phyloP scores from a whole-genome alignment of 2,329 filamentous ascomycete genomes.

The Penicillium occitanis region DNA sequence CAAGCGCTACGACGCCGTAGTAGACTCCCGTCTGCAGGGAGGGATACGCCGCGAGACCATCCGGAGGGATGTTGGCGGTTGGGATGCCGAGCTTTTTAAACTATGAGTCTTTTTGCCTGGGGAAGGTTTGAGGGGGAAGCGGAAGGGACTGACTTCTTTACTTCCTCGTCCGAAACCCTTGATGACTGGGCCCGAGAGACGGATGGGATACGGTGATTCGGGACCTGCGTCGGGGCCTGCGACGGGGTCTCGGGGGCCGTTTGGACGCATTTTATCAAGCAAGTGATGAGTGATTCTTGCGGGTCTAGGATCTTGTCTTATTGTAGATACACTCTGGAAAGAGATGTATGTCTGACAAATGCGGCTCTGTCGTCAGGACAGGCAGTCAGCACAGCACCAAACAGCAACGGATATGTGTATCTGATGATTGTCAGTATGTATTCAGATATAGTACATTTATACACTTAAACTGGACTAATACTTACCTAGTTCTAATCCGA shows the following conservation, averaged over 20 bases:
- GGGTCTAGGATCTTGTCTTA: neutral
- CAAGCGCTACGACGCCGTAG: conserved; percentile 84
- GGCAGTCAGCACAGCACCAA: neutral
- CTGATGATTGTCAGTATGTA: neutral
- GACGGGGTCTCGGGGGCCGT: conserved; percentile 63
- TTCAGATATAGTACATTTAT: neutral
- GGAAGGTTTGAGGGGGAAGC: neutral
- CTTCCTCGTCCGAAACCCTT: conserved; percentile 91
- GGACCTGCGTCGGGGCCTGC: conserved; percentile 74
- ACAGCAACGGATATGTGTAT: neutral
- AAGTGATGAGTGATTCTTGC: neutral
- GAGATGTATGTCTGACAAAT: conserved; percentile 6
- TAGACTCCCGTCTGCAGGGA: conserved; percentile 78
- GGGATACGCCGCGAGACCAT: conserved; percentile 62
- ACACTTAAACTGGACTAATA: neutral
- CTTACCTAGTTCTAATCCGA: neutral
- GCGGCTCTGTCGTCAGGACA: neutral
- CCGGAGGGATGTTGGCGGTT: conserved; percentile 79
- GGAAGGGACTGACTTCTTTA: conserved; percentile 68
- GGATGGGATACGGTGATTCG: conserved; percentile 74
- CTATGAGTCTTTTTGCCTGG: neutral
- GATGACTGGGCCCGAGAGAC: conserved; percentile 82
- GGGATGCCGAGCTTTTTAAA: conserved; percentile 78
- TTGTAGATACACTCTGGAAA: neutral
- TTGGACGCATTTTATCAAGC: conserved; percentile 43